Evolutionary conservation across 2,329 filamentous ascomycete species (phyloP).

Genomic region (Monilinia fructicola): DNA sequence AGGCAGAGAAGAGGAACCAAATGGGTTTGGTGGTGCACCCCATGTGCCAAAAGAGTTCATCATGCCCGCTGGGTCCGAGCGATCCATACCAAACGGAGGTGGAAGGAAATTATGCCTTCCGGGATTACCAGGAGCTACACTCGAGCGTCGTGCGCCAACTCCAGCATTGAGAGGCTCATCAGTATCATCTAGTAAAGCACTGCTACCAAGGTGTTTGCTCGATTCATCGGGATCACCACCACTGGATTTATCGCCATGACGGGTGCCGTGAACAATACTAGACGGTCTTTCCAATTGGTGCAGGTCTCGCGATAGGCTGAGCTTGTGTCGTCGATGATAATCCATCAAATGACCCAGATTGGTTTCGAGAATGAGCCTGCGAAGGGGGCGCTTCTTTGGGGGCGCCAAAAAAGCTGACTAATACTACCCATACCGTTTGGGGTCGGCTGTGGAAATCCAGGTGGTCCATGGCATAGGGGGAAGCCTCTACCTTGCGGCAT

Average conservation of each 20-base stretch:
- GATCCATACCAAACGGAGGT: constrained; percentile 39
- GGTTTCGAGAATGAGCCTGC: constrained; percentile 70
- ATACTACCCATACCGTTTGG: constrained; percentile 45
- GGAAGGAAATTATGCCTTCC: constrained; percentile 37
- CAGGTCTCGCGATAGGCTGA: constrained; percentile 76
- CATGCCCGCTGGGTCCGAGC: constrained; percentile 34
- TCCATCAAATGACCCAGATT: constrained; percentile 67
- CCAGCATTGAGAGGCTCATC: constrained; percentile 52
- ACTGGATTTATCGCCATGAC: constrained; percentile 39
- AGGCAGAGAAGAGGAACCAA: constrained; percentile 39
- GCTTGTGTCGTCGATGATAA: constrained; percentile 51
- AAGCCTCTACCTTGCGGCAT: constrained; percentile 51
- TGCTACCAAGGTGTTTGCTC: constrained; percentile 82
- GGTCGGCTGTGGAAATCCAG: constrained; percentile 53
- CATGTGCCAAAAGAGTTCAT: constrained; percentile 38
- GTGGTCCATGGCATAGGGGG: constrained; percentile 47
- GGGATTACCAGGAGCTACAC: constrained; percentile 36
- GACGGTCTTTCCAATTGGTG: constrained; percentile 85
- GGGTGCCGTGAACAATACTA: constrained; percentile 62
- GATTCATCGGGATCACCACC: constrained; percentile 66
- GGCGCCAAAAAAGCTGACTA: constrained; percentile 45
- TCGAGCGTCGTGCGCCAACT: constrained; percentile 41
- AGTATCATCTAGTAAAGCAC: constrained; percentile 77
- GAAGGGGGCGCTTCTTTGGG: constrained; percentile 45
- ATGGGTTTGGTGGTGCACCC: constrained; percentile 41